Base-by-base conservation (phyloP, 352 stramenopile species). In the Blastocystis sp. region DNA sequence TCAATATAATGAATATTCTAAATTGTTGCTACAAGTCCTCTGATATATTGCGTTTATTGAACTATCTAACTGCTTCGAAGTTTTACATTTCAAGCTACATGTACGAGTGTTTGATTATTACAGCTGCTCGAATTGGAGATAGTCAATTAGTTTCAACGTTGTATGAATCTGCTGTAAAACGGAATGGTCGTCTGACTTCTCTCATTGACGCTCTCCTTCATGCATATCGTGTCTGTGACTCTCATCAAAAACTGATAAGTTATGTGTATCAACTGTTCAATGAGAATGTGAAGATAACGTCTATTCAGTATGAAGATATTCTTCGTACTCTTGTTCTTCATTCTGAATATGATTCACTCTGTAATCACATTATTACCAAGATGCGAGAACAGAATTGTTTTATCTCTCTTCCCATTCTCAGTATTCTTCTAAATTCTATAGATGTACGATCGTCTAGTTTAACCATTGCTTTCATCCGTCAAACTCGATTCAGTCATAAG, bases 1-100 rank as follows among this genome's bases (percentile, higher is more conserved):
- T 54, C 37, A 75, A 75, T 46, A 75, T 75, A 9, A 75, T 75
- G 63, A 75, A 29, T 19, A 75, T 75, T 16, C 19, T 75, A 32
- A 75, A 75, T 32, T 75, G 63, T 46, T 75, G 63, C 39, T 75
- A 51, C n/a, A 49, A 75, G 21, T 75, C 63, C 0, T 75, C 63
- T 12, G 63, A 75, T 54, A 6, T 75, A 9, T n/a, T 75, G 37
- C 27, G 16, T 16, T 32, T 75, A 12, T 24, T 75, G 4, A 6
- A 43, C 14, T 75, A 54, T 19, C 27, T 75, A 5, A 32, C 7
- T 32, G n/a, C 49, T 6, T 75, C 63, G 4, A 75, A 75, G 37
- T 75, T 37, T 46, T 75, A 75, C 19, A 4, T 75, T 3, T 75
- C 63, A 12, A 75, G 63, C 19, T 75, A 75, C 19, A 14, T 42